Conservation (phyloP, 2,329 filamentous ascomycete genomes). For the Arthroderma sp. region DNA sequence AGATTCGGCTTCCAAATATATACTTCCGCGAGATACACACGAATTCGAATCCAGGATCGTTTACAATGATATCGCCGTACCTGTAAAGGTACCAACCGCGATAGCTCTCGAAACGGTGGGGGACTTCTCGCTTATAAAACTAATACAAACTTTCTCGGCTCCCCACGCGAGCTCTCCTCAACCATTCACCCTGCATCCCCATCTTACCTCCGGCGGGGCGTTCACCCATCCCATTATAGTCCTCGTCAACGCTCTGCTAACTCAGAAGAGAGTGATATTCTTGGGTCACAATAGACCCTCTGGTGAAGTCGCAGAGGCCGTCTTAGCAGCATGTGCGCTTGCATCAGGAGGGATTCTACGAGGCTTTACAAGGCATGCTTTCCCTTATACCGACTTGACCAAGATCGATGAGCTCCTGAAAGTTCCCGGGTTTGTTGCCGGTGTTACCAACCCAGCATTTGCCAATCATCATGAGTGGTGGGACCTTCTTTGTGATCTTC, state of each 20-base stretch:
- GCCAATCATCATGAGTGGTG: constrained; percentile 94
- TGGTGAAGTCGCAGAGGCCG: constrained; percentile 92
- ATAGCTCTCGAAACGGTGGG: constrained; percentile 91
- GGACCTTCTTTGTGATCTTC: constrained; percentile 89
- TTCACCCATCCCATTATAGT: constrained; percentile 91
- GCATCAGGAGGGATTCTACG: constrained; percentile 84
- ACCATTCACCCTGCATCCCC: constrained; percentile 73
- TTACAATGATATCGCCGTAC: constrained; percentile 93
- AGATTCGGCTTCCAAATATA: constrained; percentile 53
- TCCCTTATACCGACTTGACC: constrained; percentile 93
- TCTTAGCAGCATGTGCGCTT: constrained; percentile 87
- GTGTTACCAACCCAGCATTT: constrained; percentile 94
- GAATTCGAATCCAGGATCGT: constrained; percentile 92
- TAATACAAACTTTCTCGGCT: constrained; percentile 86
- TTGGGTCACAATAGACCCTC: constrained; percentile 90
- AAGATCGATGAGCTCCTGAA: constrained; percentile 95
- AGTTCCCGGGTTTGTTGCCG: constrained; percentile 93
- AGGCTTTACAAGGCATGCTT: constrained; percentile 90
- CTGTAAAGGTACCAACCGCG: constrained; percentile 89
- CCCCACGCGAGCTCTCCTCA: constrained; percentile 71
- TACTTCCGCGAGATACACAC: constrained; percentile 82
- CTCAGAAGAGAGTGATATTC: constrained; percentile 93
- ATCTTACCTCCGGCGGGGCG: constrained; percentile 82
- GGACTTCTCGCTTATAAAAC: constrained; percentile 92
- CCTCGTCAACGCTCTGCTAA: constrained; percentile 83